Evolutionary conservation across 1,139 yeast genomes (phyloP).

Genomic region (Martiniozyma asiatica): DNA sequence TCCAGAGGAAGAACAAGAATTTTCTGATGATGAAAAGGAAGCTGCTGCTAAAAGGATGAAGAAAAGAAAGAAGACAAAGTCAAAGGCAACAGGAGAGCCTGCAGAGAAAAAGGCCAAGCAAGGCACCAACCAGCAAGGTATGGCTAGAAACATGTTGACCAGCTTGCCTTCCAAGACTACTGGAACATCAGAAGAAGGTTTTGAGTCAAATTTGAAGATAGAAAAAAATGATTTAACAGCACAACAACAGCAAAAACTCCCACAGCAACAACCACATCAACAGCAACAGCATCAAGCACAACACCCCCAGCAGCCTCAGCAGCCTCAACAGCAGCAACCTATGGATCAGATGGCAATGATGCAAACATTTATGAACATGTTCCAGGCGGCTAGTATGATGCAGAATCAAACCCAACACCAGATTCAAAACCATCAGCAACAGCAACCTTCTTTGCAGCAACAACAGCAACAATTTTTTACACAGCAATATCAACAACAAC

Average conservation of each 20-base stretch:
- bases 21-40: constrained; percentile 87
- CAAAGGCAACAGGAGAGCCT: neutral
- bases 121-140: too few relatives aligned
- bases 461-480: neutral
- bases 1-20: constrained; percentile 88
- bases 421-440: constrained; percentile 4
- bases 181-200: too few relatives aligned
- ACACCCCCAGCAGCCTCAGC: neutral
- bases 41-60: constrained; percentile 47
- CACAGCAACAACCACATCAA: constrained; percentile 4
- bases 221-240: neutral
- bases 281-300: constrained; percentile 5
- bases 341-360: constrained; percentile 8
- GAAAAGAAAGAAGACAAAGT: constrained; percentile 30
- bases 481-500: constrained; percentile 10
- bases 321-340: constrained; percentile 1
- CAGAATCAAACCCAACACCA: constrained; percentile 3
- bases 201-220: too few relatives aligned
- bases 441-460: neutral
- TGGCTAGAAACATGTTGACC: too few relatives aligned
- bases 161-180: too few relatives aligned
- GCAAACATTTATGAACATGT: constrained; percentile 10
- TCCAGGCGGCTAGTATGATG: constrained; percentile 3
- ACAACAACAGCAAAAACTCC: neutral
- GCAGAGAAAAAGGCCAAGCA: too few relatives aligned